Evolutionary conservation across 352 stramenopile species (phyloP).

Genomic region (Phytophthora pseudosyringae): DNA sequence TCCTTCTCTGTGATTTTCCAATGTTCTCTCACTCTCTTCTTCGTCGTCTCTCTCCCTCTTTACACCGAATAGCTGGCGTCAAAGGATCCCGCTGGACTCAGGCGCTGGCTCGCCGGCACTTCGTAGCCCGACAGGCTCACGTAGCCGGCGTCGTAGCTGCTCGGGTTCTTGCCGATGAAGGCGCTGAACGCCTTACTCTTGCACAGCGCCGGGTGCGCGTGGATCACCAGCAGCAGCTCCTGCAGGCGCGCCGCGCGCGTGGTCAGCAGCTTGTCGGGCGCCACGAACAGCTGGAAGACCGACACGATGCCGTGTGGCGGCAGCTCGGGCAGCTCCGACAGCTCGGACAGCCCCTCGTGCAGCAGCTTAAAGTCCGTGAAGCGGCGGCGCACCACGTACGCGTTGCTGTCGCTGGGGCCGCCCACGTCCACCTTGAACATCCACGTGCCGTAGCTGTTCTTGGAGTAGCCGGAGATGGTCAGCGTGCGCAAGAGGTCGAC

Average conservation of each 20-base stretch:
- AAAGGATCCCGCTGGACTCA: conserved; percentile 26
- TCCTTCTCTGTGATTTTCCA: neutral
- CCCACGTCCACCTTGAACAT: conserved; percentile 81
- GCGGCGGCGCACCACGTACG: conserved; percentile 72
- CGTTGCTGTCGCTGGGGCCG: conserved; percentile 52
- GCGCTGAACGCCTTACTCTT: conserved; percentile 50
- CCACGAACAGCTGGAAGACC: conserved; percentile 72
- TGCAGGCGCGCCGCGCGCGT: conserved; percentile 61
- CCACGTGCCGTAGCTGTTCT: conserved; percentile 74
- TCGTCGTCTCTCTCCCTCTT: conserved; percentile 6
- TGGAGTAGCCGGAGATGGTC: conserved; percentile 68
- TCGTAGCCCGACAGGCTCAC: conserved; percentile 78
- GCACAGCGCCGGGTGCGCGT: conserved; percentile 55
- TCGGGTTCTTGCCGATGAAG: conserved; percentile 81
- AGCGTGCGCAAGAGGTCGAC: conserved; percentile 52
- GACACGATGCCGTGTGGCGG: conserved; percentile 71
- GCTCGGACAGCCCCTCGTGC: conserved; percentile 56
- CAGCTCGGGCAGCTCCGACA: conserved; percentile 50
- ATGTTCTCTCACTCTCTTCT: neutral
- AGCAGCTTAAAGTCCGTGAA: conserved; percentile 82
- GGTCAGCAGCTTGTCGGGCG: conserved; percentile 61
- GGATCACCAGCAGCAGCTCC: conserved; percentile 65
- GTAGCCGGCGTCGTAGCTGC: conserved; percentile 66
- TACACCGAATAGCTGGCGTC: conserved; percentile 36
- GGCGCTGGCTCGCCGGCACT: conserved; percentile 47